Base-by-base conservation (phyloP, 352 stramenopile genomes). In the Globisporangium perplexum region DNA sequence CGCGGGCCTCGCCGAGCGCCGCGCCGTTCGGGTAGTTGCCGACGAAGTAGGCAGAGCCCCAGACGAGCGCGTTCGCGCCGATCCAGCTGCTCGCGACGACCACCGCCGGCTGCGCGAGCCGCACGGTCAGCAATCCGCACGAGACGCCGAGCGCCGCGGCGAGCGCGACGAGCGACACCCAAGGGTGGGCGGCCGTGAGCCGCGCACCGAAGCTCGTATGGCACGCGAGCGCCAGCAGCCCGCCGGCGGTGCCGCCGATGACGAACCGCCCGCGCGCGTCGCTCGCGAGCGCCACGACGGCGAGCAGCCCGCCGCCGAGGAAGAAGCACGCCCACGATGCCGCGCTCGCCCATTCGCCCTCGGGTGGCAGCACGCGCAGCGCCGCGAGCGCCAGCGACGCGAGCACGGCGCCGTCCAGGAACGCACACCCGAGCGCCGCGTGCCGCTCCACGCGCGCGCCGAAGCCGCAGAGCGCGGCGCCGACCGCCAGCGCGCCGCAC, bases 281-380 rank as follows among this genome's bases (percentile, higher is more conserved):
- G 35, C 50, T 59, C 33, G 53, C 61, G 41, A 74, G 54, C 30
- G 67, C 60, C 24, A 71, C 10, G 14, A 66, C 12, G 10, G 57
- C 66, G 42, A 64, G 63, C 22, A 74, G 43, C 10, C 60, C 50
- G 22, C 71, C 71, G 14, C 65, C 57, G 8, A 79, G 44, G 33
- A 72, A 57, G 53, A 82, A 82, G n/a, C 53, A 62, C 3, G 47
- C 62, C 71, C 71, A 82, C 28, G 71, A 74, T 18, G 55, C 57
- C 1, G 62, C 59, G 18, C 59, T 57, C 22, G 64, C 44, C 62
- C 63, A 81, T 20, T 57, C n/a, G 17, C 26, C 18, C 4, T 11
- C 22, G 28, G 23, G 17, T 18, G 33, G 30, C 10, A 68, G 44
- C 17, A 60, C 43, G 30, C 47, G 28, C n/a, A 62, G 20, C 4